These are phyloP conservation scores for Trichophyton verrucosum DNA, from an alignment of 2,329 filamentous ascomycete species.

Conservation along the genomic window DNA sequence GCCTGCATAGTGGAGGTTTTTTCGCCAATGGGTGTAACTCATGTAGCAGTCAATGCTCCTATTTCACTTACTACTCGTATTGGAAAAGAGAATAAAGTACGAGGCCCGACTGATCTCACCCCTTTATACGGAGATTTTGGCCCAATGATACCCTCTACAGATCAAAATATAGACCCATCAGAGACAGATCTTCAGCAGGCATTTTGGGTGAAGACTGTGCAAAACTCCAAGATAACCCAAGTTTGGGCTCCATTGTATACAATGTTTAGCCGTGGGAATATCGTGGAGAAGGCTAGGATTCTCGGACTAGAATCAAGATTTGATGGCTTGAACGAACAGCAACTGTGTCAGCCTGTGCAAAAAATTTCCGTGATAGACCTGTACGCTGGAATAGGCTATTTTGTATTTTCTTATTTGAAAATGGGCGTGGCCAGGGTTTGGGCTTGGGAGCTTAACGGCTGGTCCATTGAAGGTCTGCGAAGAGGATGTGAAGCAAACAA, in stretches of 20 bases:
- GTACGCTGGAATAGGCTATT: slow-evolving; percentile 90
- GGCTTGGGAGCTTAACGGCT: slow-evolving; percentile 83
- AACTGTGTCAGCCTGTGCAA: slow-evolving; percentile 16
- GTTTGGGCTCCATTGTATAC: slow-evolving; percentile 81
- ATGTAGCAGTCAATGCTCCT: slow-evolving; percentile 48
- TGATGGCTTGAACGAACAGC: slow-evolving; percentile 22
- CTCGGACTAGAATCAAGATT: slow-evolving; percentile 36
- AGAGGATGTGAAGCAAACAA: slow-evolving; percentile 60
- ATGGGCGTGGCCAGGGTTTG: slow-evolving; percentile 58
- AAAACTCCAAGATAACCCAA: slow-evolving; percentile 67
- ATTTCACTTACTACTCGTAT: slow-evolving; percentile 32
- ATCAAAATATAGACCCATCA: slow-evolving; percentile 21
- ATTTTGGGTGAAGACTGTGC: slow-evolving; percentile 66
- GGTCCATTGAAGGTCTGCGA: slow-evolving; percentile 71
- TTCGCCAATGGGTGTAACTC: slow-evolving; percentile 32
- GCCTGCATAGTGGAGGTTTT: slow-evolving; percentile 31
- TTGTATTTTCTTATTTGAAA: slow-evolving; percentile 68
- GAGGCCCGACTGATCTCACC: slow-evolving; percentile 57
- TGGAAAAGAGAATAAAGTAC: slow-evolving; percentile 52
- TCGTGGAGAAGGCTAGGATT: slow-evolving; percentile 74
- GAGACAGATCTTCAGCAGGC: slow-evolving; percentile 49
- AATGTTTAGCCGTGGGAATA: slow-evolving; percentile 88
- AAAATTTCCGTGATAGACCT: slow-evolving; percentile 52
- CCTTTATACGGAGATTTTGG: slow-evolving; percentile 68
- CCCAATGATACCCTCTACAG: slow-evolving; percentile 21